Evolutionary conservation across 305 asterid species (phyloP).

Genomic region (Fraxinus latifolia): DNA sequence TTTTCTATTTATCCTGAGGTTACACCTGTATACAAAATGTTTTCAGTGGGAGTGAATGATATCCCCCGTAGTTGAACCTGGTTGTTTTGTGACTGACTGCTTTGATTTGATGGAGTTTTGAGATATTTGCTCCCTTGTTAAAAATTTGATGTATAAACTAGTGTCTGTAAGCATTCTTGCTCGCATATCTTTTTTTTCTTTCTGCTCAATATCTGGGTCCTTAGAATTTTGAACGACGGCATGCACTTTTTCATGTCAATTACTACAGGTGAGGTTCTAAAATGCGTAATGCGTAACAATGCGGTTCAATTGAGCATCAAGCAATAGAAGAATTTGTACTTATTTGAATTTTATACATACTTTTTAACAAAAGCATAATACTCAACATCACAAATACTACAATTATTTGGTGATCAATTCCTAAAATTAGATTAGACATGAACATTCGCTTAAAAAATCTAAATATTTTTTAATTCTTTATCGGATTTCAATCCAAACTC

Average conservation of each 20-base stretch:
- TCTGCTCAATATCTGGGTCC: not conserved
- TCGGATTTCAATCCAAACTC: not conserved
- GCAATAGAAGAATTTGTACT: not conserved
- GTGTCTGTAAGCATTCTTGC: not conserved
- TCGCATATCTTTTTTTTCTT: constrained; percentile 1
- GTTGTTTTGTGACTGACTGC: constrained; percentile 6
- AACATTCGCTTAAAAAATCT: no score
- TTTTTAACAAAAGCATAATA: not conserved
- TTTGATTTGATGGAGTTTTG: not conserved
- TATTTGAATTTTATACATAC: not conserved
- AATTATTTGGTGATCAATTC: not conserved
- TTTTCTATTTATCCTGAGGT: constrained; percentile 7
- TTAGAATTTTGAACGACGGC: not conserved
- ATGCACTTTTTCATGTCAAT: not conserved
- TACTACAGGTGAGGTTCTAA: not conserved
- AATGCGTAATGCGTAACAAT: not conserved
- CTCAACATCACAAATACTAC: not conserved
- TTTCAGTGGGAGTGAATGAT: constrained; percentile 9
- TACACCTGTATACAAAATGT: constrained; percentile 22
- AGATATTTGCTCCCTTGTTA: not conserved
- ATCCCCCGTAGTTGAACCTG: not conserved
- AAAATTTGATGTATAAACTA: not conserved
- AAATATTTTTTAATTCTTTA: no score
- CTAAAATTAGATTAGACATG: no score
- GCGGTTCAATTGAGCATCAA: not conserved